A percentile compares a stretch with the other conserved stretches of the same genome.
Conservation (phyloP, 73 alveolate genomes). For the Blepharisma stoltei region DNA sequence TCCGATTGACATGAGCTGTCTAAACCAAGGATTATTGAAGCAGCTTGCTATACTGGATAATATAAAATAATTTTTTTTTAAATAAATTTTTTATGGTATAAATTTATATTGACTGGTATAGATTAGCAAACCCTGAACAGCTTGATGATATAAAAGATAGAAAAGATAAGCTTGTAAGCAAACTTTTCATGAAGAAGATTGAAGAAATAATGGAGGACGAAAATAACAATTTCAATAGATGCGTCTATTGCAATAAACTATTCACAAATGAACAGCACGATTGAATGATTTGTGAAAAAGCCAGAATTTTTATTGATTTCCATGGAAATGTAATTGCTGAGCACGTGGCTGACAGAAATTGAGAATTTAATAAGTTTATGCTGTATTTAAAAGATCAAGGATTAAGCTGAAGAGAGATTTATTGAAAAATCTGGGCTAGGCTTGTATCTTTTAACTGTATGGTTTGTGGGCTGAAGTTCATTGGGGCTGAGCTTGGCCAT, state of each 20-base stretch:
- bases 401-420: conserved; percentile 52
- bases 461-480: conserved; percentile 37
- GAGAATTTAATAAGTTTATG: conserved; percentile 48
- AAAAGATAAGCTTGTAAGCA: conserved; percentile 49
- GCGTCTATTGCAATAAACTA: conserved; percentile 53
- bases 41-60: too few species aligned
- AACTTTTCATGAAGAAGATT: conserved; percentile 48
- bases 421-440: conserved; percentile 63
- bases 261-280: conserved; percentile 43
- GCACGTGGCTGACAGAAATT: conserved; percentile 66
- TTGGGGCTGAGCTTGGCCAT: conserved; percentile 47
- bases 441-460: conserved; percentile 45
- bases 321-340: conserved; percentile 65
- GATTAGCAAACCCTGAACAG: conserved; percentile 37
- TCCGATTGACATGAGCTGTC: conserved; percentile 71
- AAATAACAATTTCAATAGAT: conserved; percentile 33
- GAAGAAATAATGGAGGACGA: conserved; percentile 47
- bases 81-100: too few species aligned
- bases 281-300: conserved; percentile 62
- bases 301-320: conserved; percentile 62
- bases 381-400: conserved; percentile 38
- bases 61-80: too few species aligned
- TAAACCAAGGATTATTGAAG: conserved; percentile 34
- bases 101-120: too few species aligned
- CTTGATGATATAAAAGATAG: conserved; percentile 48